These are phyloP conservation scores for Saccharum officinarum DNA, from an alignment of 176 grass and related monocot species.

Conservation along the genomic window DNA sequence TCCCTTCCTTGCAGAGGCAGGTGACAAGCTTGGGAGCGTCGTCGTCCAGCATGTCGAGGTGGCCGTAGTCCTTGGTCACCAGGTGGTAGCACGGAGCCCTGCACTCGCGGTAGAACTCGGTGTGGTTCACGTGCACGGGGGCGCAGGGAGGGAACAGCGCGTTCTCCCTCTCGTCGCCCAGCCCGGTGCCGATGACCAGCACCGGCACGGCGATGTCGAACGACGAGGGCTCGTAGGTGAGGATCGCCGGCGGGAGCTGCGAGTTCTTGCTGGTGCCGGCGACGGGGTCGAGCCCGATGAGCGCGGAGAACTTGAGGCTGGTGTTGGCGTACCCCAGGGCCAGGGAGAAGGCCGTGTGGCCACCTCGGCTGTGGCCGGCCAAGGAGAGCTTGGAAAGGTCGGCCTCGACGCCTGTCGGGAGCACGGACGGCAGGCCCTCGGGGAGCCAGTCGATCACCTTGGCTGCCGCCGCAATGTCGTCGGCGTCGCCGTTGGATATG, in stretches of 20 bases:
- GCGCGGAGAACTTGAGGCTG: conserved; percentile 29
- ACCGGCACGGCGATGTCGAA: conserved; percentile 32
- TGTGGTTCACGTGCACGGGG: conserved; percentile 47
- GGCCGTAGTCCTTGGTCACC: conserved; percentile 52
- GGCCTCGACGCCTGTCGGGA: conserved; percentile 39
- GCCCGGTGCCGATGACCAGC: conserved; percentile 56
- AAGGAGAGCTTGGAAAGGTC: conserved; percentile 46
- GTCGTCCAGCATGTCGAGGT: conserved; percentile 64
- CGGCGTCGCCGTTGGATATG: background rate
- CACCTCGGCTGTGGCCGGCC: conserved; percentile 62
- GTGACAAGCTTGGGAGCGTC: conserved; percentile 34
- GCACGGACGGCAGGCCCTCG: conserved; percentile 26
- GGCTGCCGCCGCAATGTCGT: conserved; percentile 37
- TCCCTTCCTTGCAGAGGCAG: conserved; percentile 54
- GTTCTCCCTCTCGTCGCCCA: conserved; percentile 45
- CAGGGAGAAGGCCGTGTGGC: conserved; percentile 51
- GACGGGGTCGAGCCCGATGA: conserved; percentile 64
- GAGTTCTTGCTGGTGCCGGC: conserved; percentile 17
- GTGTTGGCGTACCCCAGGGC: conserved; percentile 39
- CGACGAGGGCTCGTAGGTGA: conserved; percentile 44
- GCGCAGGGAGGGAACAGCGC: conserved; percentile 46
- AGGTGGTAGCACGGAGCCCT: conserved; percentile 56
- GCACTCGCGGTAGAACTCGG: conserved; percentile 58
- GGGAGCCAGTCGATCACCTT: conserved; percentile 48
- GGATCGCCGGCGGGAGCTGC: conserved; percentile 42